phyloP scores from a whole-genome alignment of 805 yeast species.

The Alloascoidea hylecoeti region DNA sequence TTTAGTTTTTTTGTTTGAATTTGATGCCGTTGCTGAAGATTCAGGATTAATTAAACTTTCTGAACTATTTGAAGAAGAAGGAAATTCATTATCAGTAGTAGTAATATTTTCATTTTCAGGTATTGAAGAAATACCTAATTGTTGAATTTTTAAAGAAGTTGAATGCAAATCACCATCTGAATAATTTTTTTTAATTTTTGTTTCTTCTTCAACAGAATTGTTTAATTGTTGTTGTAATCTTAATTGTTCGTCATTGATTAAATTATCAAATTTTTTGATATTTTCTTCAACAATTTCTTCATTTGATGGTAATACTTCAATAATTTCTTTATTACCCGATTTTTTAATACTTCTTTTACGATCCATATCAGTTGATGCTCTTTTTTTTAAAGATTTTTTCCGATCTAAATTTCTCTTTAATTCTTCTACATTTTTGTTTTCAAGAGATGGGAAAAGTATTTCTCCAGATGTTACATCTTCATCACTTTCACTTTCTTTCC shows the following conservation, averaged over 20 bases:
- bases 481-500: slow-evolving; percentile 6
- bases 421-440: slow-evolving; percentile 15
- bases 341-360: slow-evolving; percentile 4
- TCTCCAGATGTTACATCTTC: slow-evolving; percentile 14
- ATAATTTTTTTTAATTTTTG: neutral
- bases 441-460: slow-evolving; percentile 19
- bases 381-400: slow-evolving; percentile 17
- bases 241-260: neutral
- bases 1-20: neutral
- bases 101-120: neutral
- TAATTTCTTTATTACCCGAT: neutral
- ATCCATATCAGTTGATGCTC: slow-evolving; percentile 12
- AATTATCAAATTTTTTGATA: neutral
- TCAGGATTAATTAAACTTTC: neutral
- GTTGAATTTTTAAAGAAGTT: neutral
- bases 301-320: neutral
- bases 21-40: neutral
- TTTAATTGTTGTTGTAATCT: neutral
- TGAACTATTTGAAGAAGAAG: neutral
- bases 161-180: neutral
- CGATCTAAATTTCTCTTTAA: slow-evolving; percentile 19
- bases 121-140: neutral
- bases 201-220: neutral
- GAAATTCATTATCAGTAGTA: neutral
- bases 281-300: neutral